Evolutionary conservation across 2,329 filamentous ascomycete genomes (phyloP).

Genomic region (Diaporthe destruens): DNA sequence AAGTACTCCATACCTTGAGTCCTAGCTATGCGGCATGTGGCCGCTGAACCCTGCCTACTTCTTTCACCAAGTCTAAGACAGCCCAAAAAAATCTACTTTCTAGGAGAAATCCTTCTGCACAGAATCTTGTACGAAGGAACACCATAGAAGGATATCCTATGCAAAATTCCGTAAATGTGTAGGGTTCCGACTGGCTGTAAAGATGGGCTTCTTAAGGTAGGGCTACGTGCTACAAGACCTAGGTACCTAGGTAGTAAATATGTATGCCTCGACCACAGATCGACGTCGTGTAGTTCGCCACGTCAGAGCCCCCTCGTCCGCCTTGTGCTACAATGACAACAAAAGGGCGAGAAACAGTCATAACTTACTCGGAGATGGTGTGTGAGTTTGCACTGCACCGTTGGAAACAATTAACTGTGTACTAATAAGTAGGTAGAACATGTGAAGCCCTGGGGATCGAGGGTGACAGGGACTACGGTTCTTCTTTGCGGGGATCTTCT

Average conservation of each 20-base stretch:
- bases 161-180: neutral
- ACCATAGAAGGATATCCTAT: neutral
- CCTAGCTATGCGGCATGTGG: no score
- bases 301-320: conserved; percentile 3
- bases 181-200: neutral
- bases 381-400: neutral
- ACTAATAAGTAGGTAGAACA: neutral
- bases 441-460: neutral
- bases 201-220: neutral
- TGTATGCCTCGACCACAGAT: neutral
- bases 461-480: neutral
- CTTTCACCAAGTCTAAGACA: no score
- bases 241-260: no score
- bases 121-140: neutral
- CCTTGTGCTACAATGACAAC: conserved; percentile 7
- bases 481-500: neutral
- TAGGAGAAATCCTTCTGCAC: no score
- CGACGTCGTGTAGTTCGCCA: conserved; percentile 5
- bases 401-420: neutral
- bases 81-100: neutral
- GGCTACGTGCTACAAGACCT: neutral
- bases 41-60: no score
- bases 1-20: no score
- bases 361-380: neutral
- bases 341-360: neutral